phyloP scores from a whole-genome alignment of 331 rosid species.

The Dryas integrifolia region DNA sequence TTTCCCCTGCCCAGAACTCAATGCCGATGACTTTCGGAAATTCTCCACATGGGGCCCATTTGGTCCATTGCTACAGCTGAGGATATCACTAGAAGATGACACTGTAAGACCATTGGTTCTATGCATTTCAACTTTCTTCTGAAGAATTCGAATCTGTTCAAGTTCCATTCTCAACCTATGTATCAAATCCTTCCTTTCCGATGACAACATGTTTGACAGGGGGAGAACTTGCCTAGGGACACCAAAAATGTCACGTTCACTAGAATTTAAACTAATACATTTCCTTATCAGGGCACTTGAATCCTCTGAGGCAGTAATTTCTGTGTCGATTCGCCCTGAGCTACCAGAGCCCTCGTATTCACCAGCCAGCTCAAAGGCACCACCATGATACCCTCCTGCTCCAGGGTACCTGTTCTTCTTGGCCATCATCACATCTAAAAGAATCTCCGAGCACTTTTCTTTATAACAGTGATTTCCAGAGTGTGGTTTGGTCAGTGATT shows the following conservation, averaged over 20 bases:
- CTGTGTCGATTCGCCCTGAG: constrained; percentile 70
- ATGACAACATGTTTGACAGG: constrained; percentile 44
- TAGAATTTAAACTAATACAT: constrained; percentile 61
- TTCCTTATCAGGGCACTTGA: constrained; percentile 56
- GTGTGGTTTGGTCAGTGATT: constrained; percentile 15
- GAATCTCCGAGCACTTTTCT: constrained; percentile 23
- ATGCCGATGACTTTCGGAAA: constrained; percentile 33
- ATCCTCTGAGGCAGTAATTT: constrained; percentile 68
- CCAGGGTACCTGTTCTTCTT: constrained; percentile 50
- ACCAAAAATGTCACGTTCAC: constrained; percentile 32
- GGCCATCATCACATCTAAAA: constrained; percentile 35
- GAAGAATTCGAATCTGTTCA: constrained; percentile 54
- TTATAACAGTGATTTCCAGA: constrained; percentile 10
- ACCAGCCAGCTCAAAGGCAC: constrained; percentile 45
- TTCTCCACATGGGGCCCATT: constrained; percentile 41
- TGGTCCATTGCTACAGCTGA: constrained; percentile 58
- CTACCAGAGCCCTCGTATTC: constrained; percentile 84
- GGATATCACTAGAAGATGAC: constrained; percentile 77
- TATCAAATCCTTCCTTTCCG: constrained; percentile 53
- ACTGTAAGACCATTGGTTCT: constrained; percentile 48
- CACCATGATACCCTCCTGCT: constrained; percentile 44
- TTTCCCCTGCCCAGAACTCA: constrained; percentile 34
- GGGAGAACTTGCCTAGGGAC: constrained; percentile 55
- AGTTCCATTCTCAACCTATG: constrained; percentile 64
- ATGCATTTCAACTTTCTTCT: constrained; percentile 60